Base-by-base conservation (phyloP, 129 eudicot species). In the Helianthus tuberosus region DNA sequence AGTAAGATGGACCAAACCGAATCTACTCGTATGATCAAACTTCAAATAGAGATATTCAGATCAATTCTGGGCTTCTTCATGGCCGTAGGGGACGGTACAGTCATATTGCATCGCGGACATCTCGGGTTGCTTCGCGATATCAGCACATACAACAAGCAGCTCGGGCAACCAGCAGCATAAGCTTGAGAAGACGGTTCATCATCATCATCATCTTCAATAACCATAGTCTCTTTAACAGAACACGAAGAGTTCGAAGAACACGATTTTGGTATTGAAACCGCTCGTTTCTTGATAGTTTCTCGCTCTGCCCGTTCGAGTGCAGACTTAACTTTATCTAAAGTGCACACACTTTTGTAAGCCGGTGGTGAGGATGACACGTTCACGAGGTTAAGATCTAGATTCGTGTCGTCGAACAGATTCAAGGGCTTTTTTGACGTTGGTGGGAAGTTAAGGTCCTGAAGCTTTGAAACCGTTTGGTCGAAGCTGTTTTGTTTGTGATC, bases 221-320 rank as follows among this genome's bases (percentile, higher is more conserved):
- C 3, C 59, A 72, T 65, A 4, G 74, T 66, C 52, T 86, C 90
- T 55, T 92, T 89, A 23, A 85, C 11, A 5, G 94, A 92, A 5
- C 88, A 81, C 27, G 89, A 83, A 0, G 89, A 84, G 25, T 68
- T 79, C 0, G 93, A 85, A 11, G 98, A 80, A 11, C 89, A 79
- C 1, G 94, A 83, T 11, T 87, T 89, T 1, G 96, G 82, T 75
- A 77, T 60, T 2, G 97, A 88, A 14, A 90, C 63, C 0, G 96
- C 77, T 17, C 99, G 88, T 65, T 88, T 93, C 73, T 81, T 84
- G 2, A 75, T 59, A 0, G 84, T 79, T 59, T 87, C 89, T 36
- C 86, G 76, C 78, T 91, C 94, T 3, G 94, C 97, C 27, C 96
- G 87, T 75, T 95, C 97, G 13, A 95, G 94, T 0, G 99, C 99